These are phyloP conservation scores for Crithidia fasciculata DNA, from an alignment of 208 protist genomes.

Conservation along the genomic window DNA sequence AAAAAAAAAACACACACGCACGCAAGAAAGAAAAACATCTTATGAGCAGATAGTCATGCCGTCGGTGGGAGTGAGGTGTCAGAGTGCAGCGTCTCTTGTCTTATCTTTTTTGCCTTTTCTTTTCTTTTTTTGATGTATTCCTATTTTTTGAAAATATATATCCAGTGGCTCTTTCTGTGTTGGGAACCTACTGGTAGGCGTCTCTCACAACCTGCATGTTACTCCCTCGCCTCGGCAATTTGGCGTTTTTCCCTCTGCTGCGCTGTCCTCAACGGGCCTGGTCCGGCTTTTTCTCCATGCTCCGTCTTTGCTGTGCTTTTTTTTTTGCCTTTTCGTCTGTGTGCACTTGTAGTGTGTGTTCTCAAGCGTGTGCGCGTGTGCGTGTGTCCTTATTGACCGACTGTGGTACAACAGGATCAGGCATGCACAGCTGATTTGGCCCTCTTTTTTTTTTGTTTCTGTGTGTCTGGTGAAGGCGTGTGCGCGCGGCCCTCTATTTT, in stretches of 20 bases:
- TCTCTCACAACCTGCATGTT: too few relatives aligned
- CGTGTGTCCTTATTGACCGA: not conserved
- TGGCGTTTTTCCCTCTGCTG: too few relatives aligned
- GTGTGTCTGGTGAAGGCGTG: not conserved
- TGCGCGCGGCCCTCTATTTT: not conserved
- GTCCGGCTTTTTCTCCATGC: too few relatives aligned
- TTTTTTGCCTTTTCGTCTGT: slow-evolving; percentile 7
- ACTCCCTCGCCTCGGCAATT: too few relatives aligned
- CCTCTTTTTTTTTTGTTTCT: not conserved
- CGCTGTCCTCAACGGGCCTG: too few relatives aligned
- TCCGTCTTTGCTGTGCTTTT: not conserved
- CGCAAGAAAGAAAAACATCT: slow-evolving; percentile 3
- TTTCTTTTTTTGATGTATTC: not conserved
- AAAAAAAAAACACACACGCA: not conserved
- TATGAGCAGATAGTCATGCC: slow-evolving; percentile 1
- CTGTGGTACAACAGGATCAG: too few relatives aligned
- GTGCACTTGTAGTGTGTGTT: not conserved
- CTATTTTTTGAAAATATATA: too few relatives aligned
- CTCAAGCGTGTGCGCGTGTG: not conserved
- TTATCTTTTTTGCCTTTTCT: not conserved
- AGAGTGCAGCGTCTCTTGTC: too few relatives aligned
- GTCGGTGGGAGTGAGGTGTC: too few relatives aligned
- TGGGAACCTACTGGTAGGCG: too few relatives aligned
- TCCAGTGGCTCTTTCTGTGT: too few relatives aligned
- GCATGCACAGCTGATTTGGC: not conserved